Evolutionary conservation across 2,329 filamentous ascomycete genomes (phyloP), one percentile per base, ranked within the genome.

Genomic region (Alternaria brassicicola): DNA sequence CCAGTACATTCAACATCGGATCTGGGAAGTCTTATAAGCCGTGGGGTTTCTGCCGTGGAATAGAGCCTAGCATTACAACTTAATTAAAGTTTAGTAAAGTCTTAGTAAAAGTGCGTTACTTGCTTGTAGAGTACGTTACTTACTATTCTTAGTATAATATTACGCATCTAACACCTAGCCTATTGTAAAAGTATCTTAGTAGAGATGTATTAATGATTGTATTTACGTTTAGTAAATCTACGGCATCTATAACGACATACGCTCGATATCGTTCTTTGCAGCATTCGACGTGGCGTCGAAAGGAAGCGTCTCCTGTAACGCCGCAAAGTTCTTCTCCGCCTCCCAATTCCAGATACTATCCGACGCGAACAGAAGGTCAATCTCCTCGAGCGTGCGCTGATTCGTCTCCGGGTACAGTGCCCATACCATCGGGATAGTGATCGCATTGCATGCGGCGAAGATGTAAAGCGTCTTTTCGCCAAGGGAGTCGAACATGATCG

Each of bases 391-490:
- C 0, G 89, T 92, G 0, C 89, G 84, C 72, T 90, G 87, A 69
- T 88, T 91, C 3, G 86, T 90, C 71, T 92, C 90, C 0, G 89
- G 90, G 56, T 91, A 92, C 0, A 93, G 69, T 0, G 88, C 87
- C 87, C 88, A 93, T 0, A 91, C 86, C 76, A 91, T 85, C 0
- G 88, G 84, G 4, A 92, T 88, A 1, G 84, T 83, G 28, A 90
- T 74, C 8, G 87, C 76, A 68, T 91, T 92, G 69, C 84, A 85
- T 4, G 84, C 86, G 1, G 84, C 90, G 66, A 92, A 93, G 49
- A 93, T 87, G 71, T 91, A 90, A 1, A 92, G 80, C 0, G 89
- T 92, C 69, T 90, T 91, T 62, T 91, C 88, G 21, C 84, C 83
- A 50, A 92, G 86, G 6, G 81, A 79, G 55, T 81, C 77, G 70